Evolutionary conservation across 2,329 filamentous ascomycete species (phyloP).

Genomic region (Cladorrhinum sp.): DNA sequence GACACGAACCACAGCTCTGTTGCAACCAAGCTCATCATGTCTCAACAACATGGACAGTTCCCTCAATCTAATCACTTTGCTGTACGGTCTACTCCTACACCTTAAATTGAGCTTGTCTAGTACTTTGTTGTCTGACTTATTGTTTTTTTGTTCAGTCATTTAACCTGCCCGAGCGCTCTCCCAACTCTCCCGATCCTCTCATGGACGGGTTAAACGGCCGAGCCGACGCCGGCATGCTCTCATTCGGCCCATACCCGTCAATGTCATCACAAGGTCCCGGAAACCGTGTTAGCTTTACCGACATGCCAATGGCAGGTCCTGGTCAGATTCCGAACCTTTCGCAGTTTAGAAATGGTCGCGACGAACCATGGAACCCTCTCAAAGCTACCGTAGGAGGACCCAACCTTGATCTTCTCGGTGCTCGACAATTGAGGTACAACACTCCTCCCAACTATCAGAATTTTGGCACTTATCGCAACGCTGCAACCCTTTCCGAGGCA

Average conservation of each 20-base stretch:
- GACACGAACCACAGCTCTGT: neutral
- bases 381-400: neutral
- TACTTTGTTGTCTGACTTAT: neutral
- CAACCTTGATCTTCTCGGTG: neutral
- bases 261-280: neutral
- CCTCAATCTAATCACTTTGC: neutral
- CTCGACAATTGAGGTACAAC: neutral
- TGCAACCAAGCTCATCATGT: neutral
- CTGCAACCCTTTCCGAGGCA: slow-evolving; percentile 14
- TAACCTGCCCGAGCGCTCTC: neutral
- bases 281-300: neutral
- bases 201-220: slow-evolving; percentile 5
- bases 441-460: neutral
- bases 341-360: slow-evolving; percentile 10
- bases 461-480: slow-evolving; percentile 6
- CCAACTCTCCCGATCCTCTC: slow-evolving; percentile 9
- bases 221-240: neutral
- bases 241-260: slow-evolving; percentile 4
- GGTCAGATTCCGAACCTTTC: slow-evolving; percentile 2
- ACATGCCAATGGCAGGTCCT: neutral
- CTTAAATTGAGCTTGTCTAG: neutral
- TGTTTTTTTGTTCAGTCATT: slow-evolving; percentile 4
- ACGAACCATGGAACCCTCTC: slow-evolving; percentile 10
- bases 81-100: slow-evolving; percentile 10
- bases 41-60: neutral